Conservation (phyloP, 1,284 basidiomycete species). For the Malassezia sp. region DNA sequence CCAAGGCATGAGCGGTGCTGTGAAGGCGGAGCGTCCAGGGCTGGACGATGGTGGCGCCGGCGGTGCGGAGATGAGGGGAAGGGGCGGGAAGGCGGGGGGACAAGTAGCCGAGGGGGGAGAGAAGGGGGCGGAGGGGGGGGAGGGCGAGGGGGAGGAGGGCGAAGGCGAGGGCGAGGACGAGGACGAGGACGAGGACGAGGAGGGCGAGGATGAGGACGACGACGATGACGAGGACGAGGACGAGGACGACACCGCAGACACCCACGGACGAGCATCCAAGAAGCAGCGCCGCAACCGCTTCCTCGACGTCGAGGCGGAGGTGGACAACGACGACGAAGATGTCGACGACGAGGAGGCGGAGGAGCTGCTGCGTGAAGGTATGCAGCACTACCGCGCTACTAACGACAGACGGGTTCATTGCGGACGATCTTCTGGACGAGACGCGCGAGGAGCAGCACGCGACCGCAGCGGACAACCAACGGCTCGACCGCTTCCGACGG, state of each 20-base stretch:
- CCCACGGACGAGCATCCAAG: constrained; percentile 22
- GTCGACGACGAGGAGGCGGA: constrained; percentile 44
- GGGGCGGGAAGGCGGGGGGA: no score
- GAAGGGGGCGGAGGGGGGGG: no score
- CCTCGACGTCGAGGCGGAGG: constrained; percentile 84
- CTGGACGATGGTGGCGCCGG: background rate
- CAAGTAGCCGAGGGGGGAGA: background rate
- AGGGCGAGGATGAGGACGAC: constrained; percentile 36
- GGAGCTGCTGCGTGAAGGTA: constrained; percentile 42
- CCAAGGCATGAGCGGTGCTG: no score
- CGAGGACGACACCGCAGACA: constrained; percentile 23
- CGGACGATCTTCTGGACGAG: constrained; percentile 56
- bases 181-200: constrained; percentile 35
- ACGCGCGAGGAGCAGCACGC: constrained; percentile 55
- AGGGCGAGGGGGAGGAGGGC: constrained; percentile 21
- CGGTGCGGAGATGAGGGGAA: background rate
- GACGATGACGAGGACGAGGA: constrained; percentile 33
- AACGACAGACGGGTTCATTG: constrained; percentile 74
- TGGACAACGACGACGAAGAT: constrained; percentile 56
- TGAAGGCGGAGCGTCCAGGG: no score
- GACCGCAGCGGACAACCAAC: constrained; percentile 58
- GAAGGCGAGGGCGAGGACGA: constrained; percentile 26
- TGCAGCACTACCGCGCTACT: no score
- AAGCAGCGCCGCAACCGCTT: constrained; percentile 56
- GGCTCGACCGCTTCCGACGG: constrained; percentile 63